Evolutionary conservation across 306 rosid genomes (phyloP), one percentile per base, ranked within the genome.

Genomic region (Neltuma alba): DNA sequence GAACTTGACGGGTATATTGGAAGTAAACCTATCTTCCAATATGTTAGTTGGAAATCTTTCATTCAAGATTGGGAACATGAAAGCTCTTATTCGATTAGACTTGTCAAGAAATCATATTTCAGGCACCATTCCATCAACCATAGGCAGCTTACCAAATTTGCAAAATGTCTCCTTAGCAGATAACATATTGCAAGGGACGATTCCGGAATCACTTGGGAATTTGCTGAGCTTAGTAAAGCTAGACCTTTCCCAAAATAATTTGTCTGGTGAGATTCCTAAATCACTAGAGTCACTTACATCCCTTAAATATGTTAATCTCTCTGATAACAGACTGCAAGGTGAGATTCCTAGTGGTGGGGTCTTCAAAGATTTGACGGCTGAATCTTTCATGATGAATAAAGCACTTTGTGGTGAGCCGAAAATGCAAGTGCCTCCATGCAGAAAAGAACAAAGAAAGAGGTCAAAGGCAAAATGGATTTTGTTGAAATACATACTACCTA

Each of bases 21-120:
- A 9, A 11, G 12, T 81, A 21, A 30, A 75, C 80, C 12, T 81
- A 8, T 81, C 80, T 25, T 81, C 80, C 18, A 75, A 81, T 52
- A 57, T 45, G 67, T 47, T 81, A 2, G 23, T 12, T 20, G 84
- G 76, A 31, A 50, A 42, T n/a, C 69, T 81, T 44, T 64, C 73
- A 7, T 21, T 3, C 0, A 65, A 50, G 4, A 20, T 82, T 50
- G 82, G 50, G 13, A 79, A 74, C 31, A 10, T 83, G 33, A 79
- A 73, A 31, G 81, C 42, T 10, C 37, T 34, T 79, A 7, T 79
- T 83, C 5, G 3, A 3, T 45, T 45, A 45, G 52, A 45, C 3
- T 45, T 45, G 52, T 45, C 52, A 2, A 57, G 36, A 3, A 83
- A 83, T 75, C 42, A 67, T 13, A 12, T 83, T 1, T 45, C 20